Percentiles rank a stretch among this genome's conserved stretches.
Evolutionary conservation across 2,329 filamentous ascomycete genomes (phyloP).

Genomic region (Penicillium digitatum): DNA sequence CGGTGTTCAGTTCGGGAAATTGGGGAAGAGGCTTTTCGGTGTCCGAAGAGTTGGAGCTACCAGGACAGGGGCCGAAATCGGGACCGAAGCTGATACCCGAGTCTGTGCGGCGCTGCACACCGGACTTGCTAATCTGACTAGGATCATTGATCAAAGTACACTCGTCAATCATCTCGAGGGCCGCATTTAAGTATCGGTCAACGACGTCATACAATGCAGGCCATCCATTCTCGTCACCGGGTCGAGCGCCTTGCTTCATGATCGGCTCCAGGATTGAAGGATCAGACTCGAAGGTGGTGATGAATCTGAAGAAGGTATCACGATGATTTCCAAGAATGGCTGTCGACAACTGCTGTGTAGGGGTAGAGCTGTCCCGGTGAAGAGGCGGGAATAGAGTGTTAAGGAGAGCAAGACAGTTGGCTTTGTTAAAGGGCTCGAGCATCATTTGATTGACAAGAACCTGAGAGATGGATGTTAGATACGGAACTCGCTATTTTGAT

Average conservation of each 20-base stretch:
- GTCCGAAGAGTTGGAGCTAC: conserved; percentile 18
- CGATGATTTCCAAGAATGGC: conserved; percentile 55
- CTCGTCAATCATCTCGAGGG: conserved; percentile 60
- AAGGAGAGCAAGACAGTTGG: conserved; percentile 64
- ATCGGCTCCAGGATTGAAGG: conserved; percentile 51
- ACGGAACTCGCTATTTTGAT: background rate
- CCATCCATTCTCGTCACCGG: conserved; percentile 56
- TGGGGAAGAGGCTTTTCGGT: conserved; percentile 43
- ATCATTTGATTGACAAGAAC: conserved; percentile 63
- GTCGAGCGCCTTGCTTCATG: conserved; percentile 51
- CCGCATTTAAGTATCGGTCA: conserved; percentile 55
- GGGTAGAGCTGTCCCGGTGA: conserved; percentile 41
- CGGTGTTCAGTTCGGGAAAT: conserved; percentile 27
- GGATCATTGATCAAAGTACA: conserved; percentile 50
- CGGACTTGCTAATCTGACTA: conserved; percentile 31
- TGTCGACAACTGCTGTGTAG: conserved; percentile 51
- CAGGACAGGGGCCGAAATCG: conserved; percentile 46
- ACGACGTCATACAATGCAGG: conserved; percentile 46
- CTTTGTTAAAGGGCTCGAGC: conserved; percentile 59
- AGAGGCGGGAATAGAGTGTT: conserved; percentile 64
- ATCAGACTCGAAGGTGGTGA: conserved; percentile 54
- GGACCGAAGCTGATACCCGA: conserved; percentile 58
- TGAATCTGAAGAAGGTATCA: conserved; percentile 61
- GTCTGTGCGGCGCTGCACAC: conserved; percentile 43
- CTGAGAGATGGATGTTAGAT: conserved; percentile 30